A percentile compares a stretch with the other conserved stretches of the same genome.
Evolutionary conservation across 2,329 filamentous ascomycete species (phyloP).

Genomic region (Colletotrichum limetticola): DNA sequence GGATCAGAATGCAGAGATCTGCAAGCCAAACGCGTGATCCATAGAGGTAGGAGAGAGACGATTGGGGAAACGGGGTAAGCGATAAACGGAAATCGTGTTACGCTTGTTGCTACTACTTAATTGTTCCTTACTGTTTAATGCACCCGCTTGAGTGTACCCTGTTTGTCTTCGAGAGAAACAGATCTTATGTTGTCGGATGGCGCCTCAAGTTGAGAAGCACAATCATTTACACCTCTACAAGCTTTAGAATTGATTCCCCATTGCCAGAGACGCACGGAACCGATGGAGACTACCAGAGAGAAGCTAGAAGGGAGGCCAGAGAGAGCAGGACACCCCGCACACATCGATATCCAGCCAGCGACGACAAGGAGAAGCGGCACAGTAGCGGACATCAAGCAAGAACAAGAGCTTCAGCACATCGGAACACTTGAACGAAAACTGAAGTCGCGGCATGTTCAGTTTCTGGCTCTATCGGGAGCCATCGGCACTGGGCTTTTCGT

Average conservation of each 20-base stretch:
- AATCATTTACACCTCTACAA: too few species aligned
- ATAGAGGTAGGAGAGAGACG: too few species aligned
- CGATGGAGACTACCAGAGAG: neutral
- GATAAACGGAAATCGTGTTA: too few species aligned
- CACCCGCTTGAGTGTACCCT: too few species aligned
- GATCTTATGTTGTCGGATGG: too few species aligned
- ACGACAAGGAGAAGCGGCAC: neutral
- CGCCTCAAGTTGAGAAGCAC: too few species aligned
- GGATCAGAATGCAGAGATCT: neutral
- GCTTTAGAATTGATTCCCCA: fast-evolving
- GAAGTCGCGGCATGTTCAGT: constrained; percentile 54
- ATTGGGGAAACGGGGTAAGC: neutral
- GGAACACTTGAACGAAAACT: constrained; percentile 50
- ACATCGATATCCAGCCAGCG: neutral
- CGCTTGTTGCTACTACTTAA: neutral
- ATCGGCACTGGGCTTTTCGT: constrained; percentile 58
- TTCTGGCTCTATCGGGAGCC: constrained; percentile 53
- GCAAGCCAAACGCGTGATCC: neutral
- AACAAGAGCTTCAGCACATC: constrained; percentile 43
- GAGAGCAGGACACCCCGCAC: neutral
- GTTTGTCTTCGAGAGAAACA: too few species aligned
- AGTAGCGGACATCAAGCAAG: neutral
- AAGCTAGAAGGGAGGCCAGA: neutral
- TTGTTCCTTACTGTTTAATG: too few species aligned
- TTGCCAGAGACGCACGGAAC: neutral